Evolutionary conservation across 2,329 filamentous ascomycete genomes (phyloP).

Genomic region (Colletotrichum incanum): DNA sequence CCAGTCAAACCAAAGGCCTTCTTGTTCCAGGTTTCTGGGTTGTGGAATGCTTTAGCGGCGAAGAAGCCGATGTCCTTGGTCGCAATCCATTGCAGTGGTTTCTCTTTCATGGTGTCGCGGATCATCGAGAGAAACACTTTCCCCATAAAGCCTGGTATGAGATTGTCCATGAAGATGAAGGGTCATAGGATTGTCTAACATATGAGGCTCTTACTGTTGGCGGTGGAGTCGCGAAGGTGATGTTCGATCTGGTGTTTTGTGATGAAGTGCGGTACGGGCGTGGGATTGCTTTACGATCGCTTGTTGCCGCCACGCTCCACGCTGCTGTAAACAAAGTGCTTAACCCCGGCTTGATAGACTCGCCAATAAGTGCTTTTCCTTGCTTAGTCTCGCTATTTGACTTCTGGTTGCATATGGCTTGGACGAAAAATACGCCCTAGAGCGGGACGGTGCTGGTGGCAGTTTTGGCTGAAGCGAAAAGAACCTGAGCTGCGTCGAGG

Average conservation of each 20-base stretch:
- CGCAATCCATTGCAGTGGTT: constrained; percentile 59
- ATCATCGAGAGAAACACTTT: constrained; percentile 55
- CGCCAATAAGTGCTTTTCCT: constrained; percentile 72
- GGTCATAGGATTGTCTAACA: constrained; percentile 75
- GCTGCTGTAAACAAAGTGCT: constrained; percentile 75
- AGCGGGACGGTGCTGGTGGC: constrained; percentile 51
- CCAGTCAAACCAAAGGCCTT: constrained; percentile 59
- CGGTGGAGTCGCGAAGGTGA: constrained; percentile 66
- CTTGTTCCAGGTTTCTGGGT: constrained; percentile 51
- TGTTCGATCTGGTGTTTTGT: constrained; percentile 75
- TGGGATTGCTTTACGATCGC: constrained; percentile 59
- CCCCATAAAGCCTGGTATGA: constrained; percentile 51
- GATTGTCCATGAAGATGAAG: constrained; percentile 74
- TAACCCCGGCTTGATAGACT: constrained; percentile 68
- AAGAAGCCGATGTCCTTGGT: constrained; percentile 62
- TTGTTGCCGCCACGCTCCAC: constrained; percentile 73
- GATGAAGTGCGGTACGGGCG: constrained; percentile 74
- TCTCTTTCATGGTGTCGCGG: constrained; percentile 46
- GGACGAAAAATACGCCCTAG: constrained; percentile 75
- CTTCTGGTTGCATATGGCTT: constrained; percentile 51
- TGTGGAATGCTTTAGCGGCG: constrained; percentile 59
- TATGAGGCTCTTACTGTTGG: constrained; percentile 59
- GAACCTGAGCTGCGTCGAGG: constrained; percentile 61
- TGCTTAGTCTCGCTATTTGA: constrained; percentile 53
- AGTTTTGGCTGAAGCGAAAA: constrained; percentile 62